These are phyloP conservation scores for Beauveria medogensis DNA, from an alignment of 2,329 filamentous ascomycete genomes.

Conservation along the genomic window DNA sequence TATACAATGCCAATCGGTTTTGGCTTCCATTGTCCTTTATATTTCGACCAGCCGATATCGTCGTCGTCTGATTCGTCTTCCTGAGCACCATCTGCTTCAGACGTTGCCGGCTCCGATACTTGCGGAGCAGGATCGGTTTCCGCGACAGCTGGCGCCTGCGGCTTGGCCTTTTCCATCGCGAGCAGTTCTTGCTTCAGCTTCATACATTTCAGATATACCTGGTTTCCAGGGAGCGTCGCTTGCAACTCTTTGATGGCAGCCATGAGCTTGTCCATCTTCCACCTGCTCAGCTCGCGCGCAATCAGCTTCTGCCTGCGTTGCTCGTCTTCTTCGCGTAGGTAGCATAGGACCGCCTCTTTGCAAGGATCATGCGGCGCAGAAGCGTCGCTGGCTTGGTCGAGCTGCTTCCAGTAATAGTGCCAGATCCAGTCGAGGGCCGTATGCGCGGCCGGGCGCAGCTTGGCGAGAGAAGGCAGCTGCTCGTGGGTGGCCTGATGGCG, in stretches of 20 bases:
- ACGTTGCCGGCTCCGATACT: not conserved
- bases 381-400: slow-evolving; percentile 22
- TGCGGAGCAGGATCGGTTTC: slow-evolving; percentile 7
- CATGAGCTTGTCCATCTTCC: slow-evolving; percentile 30
- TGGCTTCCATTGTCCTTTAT: slow-evolving; percentile 45
- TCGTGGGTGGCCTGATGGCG: slow-evolving; percentile 88
- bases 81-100: slow-evolving; percentile 14
- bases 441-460: slow-evolving; percentile 60
- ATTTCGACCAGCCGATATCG: slow-evolving; percentile 38
- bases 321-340: slow-evolving; percentile 29
- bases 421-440: slow-evolving; percentile 79
- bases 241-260: slow-evolving; percentile 31
- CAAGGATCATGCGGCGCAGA: slow-evolving; percentile 19
- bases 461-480: slow-evolving; percentile 67
- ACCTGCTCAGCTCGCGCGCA: slow-evolving; percentile 25
- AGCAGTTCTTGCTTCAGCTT: slow-evolving; percentile 36
- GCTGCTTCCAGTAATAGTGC: slow-evolving; percentile 72
- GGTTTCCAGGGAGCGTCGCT: slow-evolving; percentile 32
- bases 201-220: slow-evolving; percentile 35
- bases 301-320: slow-evolving; percentile 18
- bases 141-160: slow-evolving; percentile 7
- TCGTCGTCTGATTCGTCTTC: slow-evolving; percentile 11
- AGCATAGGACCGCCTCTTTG: slow-evolving; percentile 29
- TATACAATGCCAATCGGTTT: slow-evolving; percentile 50
- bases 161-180: slow-evolving; percentile 16